Evolutionary conservation across 2,329 filamentous ascomycete genomes (phyloP).

Genomic region (Diaporthe batatas): DNA sequence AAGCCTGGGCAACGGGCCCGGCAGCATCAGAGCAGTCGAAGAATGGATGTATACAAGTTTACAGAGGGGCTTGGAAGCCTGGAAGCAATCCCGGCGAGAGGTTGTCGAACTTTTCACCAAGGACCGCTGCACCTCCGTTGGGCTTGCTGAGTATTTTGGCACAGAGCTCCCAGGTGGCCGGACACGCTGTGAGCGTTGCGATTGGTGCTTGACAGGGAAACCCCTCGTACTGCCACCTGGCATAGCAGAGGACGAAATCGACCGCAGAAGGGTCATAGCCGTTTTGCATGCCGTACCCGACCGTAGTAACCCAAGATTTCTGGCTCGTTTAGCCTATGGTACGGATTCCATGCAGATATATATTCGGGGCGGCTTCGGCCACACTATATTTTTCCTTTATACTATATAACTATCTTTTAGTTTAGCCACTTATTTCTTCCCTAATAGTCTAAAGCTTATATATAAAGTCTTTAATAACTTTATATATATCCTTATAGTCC

Average conservation of each 20-base stretch:
- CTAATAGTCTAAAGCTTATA: too few species aligned
- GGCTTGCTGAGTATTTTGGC: background rate
- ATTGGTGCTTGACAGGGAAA: background rate
- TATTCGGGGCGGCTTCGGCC: too few species aligned
- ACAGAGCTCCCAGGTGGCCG: background rate
- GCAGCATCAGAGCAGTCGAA: background rate
- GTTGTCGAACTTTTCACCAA: background rate
- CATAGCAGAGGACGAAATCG: background rate
- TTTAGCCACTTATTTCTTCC: too few species aligned
- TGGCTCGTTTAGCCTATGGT: background rate
- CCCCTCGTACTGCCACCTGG: background rate
- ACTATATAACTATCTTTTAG: too few species aligned
- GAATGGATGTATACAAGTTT: background rate
- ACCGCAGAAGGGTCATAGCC: background rate
- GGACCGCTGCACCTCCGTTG: background rate
- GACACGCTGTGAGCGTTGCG: background rate
- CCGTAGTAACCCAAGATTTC: background rate
- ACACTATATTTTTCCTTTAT: too few species aligned
- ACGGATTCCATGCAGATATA: too few species aligned
- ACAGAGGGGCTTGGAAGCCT: background rate
- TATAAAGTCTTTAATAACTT: too few species aligned
- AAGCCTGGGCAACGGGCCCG: background rate
- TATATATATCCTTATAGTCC: too few species aligned
- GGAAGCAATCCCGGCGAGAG: background rate
- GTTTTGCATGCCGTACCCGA: background rate